phyloP scores from a whole-genome alignment of 805 yeast species.

The Kodamaea kakaduensis region DNA sequence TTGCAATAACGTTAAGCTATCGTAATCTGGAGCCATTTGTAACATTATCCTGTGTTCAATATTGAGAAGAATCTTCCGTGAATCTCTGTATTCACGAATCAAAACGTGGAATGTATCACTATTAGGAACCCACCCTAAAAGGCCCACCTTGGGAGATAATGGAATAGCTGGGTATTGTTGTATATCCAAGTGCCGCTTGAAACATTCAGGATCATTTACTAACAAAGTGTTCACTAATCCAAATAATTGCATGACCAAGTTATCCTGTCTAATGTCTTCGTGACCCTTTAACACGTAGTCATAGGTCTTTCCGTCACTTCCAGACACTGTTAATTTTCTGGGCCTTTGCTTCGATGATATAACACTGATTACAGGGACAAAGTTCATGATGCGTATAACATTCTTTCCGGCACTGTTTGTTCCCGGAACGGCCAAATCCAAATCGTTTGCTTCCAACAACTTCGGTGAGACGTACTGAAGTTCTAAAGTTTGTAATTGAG shows the following conservation, averaged over 20 bases:
- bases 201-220: slow-evolving; percentile 89
- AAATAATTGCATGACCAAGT: slow-evolving; percentile 94
- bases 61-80: slow-evolving; percentile 81
- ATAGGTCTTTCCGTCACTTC: slow-evolving; percentile 90
- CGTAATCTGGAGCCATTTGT: slow-evolving; percentile 98
- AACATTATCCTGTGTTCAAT: slow-evolving; percentile 94
- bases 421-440: slow-evolving; percentile 91
- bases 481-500: slow-evolving; percentile 81
- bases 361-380: slow-evolving; percentile 81
- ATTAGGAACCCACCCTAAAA: slow-evolving; percentile 96
- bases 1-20: slow-evolving; percentile 79
- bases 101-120: slow-evolving; percentile 94
- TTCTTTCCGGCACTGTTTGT: slow-evolving; percentile 85
- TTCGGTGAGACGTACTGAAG: slow-evolving; percentile 93
- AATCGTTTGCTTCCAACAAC: slow-evolving; percentile 67
- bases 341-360: slow-evolving; percentile 97
- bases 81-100: slow-evolving; percentile 88
- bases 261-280: slow-evolving; percentile 97
- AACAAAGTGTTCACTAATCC: slow-evolving; percentile 91
- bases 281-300: slow-evolving; percentile 86
- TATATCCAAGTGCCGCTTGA: slow-evolving; percentile 90
- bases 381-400: slow-evolving; percentile 62
- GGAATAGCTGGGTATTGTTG: slow-evolving; percentile 94
- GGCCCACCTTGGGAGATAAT: slow-evolving; percentile 92
- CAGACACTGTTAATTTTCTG: slow-evolving; percentile 70